phyloP scores from a whole-genome alignment of 495 filamentous ascomycete genomes.

The Hypoxylon trugodes region DNA sequence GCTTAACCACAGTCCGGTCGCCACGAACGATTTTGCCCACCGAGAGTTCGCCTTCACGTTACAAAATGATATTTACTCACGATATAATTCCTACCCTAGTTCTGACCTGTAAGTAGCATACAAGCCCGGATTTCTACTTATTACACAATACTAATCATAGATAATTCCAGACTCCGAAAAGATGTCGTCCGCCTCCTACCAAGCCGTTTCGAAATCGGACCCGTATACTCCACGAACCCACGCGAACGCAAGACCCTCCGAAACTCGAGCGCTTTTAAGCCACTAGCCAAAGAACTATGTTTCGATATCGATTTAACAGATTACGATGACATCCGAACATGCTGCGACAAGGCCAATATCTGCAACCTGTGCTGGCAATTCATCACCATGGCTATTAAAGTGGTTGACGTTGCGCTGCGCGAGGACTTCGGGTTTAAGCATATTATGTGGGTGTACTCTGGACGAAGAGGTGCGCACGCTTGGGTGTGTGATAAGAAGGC shows the following conservation, averaged over 20 bases:
- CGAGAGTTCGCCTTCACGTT: conserved; percentile 96
- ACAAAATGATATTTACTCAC: conserved; percentile 85
- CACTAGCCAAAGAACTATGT: conserved; percentile 88
- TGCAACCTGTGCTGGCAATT: conserved; percentile 96
- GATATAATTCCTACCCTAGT: conserved; percentile 89
- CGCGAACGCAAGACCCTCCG: conserved; percentile 89
- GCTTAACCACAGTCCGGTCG: conserved; percentile 91
- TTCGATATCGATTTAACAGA: conserved; percentile 99
- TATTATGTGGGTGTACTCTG: conserved; percentile 98
- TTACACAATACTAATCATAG: conserved; percentile 12
- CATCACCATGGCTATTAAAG: conserved; percentile 96
- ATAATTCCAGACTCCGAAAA: conserved; percentile 74
- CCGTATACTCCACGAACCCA: conserved; percentile 91
- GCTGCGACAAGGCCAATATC: conserved; percentile 91
- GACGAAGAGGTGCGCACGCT: conserved; percentile 93
- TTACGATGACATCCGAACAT: conserved; percentile 96
- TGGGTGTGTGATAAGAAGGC: conserved; percentile 97
- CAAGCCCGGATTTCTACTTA: not conserved
- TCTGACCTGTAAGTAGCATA: conserved; percentile 74
- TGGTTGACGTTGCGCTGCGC: conserved; percentile 82
- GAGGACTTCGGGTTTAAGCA: conserved; percentile 97
- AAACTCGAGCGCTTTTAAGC: conserved; percentile 75
- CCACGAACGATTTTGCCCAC: conserved; percentile 86
- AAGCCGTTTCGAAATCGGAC: conserved; percentile 95
- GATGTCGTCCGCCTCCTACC: conserved; percentile 87